phyloP scores from a whole-genome alignment of 2,329 filamentous ascomycete species.

The Aspergillus sp. region DNA sequence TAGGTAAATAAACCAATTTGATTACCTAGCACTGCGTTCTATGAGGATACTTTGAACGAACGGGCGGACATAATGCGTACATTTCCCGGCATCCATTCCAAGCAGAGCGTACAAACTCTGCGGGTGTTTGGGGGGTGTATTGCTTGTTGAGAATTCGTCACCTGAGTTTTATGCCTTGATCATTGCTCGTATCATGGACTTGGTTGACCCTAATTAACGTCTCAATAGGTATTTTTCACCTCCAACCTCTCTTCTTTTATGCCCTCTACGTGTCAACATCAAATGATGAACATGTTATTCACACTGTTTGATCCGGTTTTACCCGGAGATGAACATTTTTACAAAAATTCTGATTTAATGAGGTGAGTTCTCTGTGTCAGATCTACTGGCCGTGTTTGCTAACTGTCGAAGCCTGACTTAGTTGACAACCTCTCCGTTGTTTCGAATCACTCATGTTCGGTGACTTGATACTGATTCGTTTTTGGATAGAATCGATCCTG shows the following conservation, averaged over 20 bases:
- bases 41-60: slow-evolving; percentile 62
- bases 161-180: slow-evolving; percentile 41
- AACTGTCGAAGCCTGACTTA: slow-evolving; percentile 35
- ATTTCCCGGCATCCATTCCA: slow-evolving; percentile 46
- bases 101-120: slow-evolving; percentile 59
- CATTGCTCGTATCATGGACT: slow-evolving; percentile 16
- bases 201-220: slow-evolving; percentile 13
- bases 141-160: slow-evolving; percentile 66
- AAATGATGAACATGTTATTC: slow-evolving; percentile 62
- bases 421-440: slow-evolving; percentile 27
- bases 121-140: slow-evolving; percentile 46
- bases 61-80: slow-evolving; percentile 61
- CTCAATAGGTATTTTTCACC: slow-evolving; percentile 20
- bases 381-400: slow-evolving; percentile 16
- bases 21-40: slow-evolving; percentile 18
- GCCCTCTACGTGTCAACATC: slow-evolving; percentile 30
- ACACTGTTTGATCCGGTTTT: slow-evolving; percentile 60
- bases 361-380: slow-evolving; percentile 38
- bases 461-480: slow-evolving; percentile 22
- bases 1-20: slow-evolving; percentile 26
- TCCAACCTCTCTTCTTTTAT: slow-evolving; percentile 6
- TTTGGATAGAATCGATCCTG: slow-evolving; percentile 12
- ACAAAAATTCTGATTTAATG: slow-evolving; percentile 66
- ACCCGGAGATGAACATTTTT: slow-evolving; percentile 54
- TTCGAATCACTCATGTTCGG: slow-evolving; percentile 15